Evolutionary conservation across 1,139 yeast species (phyloP), one percentile per base, ranked within the genome.

Genomic region (Saccharomyces hybrid): DNA sequence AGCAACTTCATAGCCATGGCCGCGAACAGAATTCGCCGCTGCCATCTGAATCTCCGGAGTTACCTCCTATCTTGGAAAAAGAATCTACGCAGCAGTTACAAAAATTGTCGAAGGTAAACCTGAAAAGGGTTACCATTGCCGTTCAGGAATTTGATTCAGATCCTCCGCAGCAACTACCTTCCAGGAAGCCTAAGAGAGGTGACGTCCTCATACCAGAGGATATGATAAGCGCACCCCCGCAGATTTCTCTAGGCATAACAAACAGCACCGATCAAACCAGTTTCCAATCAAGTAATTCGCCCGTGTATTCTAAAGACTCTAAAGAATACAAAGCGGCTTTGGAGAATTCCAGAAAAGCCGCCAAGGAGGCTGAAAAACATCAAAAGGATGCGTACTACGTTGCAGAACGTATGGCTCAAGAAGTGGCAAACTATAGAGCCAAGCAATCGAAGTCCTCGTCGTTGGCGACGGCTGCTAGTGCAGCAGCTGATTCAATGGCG

Each of bases 161-260:
- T 69, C 98, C 98, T 1, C 97, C 96, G 42, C 98, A 91, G 66
- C 97, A 90, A 69, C 87, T 91, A 57, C 98, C 98, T 0, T 86
- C 96, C 0, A 75, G 96, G 61, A 79, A 84, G 57, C 97, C 97
- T 2, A 79, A 80, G 59, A 79, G 79, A 60, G 97, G 97, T 3
- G 84, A 88, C 64, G 91, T 90, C 6, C 68, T 86, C 42, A 81
- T 89, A 11, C 89, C 91, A 0, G 88, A 84, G 50, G 93, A 86
- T 64, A 64, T 71, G 63, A 63, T 84, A 38, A 69, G 76, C 41
- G 84, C 85, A 0, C 82, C 82, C 1, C 83, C 87, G 0, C 81
- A 86, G 26, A 73, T 86, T 32, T 79, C 86, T 0, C 76, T 82
- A 54, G 93, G 93, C 1, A 85, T 86, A 25, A 73, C 80, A 1